Percentiles rank a stretch among this genome's conserved stretches.
These are phyloP conservation scores for Grosmannia penicillata DNA, from an alignment of 2,329 filamentous ascomycete species.

Conservation along the genomic window DNA sequence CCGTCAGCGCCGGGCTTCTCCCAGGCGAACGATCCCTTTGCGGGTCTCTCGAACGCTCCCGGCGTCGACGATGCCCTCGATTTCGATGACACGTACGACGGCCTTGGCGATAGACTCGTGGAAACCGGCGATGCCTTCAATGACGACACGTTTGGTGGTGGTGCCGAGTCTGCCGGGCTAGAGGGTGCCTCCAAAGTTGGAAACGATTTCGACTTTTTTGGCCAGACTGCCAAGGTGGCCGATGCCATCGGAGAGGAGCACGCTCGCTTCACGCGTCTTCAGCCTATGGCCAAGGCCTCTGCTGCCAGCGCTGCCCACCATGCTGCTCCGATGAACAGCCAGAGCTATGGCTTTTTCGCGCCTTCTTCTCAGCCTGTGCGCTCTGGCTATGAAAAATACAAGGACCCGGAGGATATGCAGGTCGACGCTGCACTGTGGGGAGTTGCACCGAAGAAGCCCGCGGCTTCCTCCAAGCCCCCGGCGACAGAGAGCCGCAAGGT, in stretches of 20 bases:
- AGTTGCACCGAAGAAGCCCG: conserved; percentile 46
- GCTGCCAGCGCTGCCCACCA: conserved; percentile 8
- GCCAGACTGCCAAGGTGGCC: conserved; percentile 75
- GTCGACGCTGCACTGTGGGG: conserved; percentile 93
- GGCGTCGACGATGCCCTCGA: conserved; percentile 50
- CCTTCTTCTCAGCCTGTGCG: conserved; percentile 41
- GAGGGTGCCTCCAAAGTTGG: conserved; percentile 41
- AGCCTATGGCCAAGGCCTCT: conserved; percentile 40
- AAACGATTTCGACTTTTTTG: conserved; percentile 96
- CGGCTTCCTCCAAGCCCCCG: conserved; percentile 19
- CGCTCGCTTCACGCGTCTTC: conserved; percentile 63
- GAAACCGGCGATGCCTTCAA: conserved; percentile 92
- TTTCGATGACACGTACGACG: conserved; percentile 96
- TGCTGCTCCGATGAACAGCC: conserved; percentile 12
- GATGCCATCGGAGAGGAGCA: conserved; percentile 85
- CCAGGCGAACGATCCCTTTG: conserved; percentile 74
- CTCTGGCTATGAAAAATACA: conserved; percentile 86
- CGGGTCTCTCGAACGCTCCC: conserved; percentile 53
- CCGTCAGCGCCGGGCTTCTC: conserved; percentile 65
- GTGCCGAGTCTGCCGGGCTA: conserved; percentile 16
- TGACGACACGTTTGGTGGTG: conserved; percentile 75
- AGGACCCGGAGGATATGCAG: conserved; percentile 76
- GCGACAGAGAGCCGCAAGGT: conserved; percentile 49
- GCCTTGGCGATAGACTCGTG: conserved; percentile 76
- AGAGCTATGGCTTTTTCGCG: conserved; percentile 8